Conservation (phyloP, 2,329 filamentous ascomycete genomes). For the Penicillium sp. region DNA sequence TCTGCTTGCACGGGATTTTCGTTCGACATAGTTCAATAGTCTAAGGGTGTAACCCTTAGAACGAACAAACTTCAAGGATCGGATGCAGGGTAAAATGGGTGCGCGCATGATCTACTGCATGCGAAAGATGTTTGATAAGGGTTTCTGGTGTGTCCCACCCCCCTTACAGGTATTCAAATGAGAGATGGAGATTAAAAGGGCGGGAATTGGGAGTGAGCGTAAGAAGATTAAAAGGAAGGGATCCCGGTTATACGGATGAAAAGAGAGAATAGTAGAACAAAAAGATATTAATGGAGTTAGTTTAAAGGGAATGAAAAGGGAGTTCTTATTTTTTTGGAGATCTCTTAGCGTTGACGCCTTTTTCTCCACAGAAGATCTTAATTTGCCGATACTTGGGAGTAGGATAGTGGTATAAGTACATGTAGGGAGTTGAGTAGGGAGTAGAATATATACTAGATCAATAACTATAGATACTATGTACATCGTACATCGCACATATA, state of each 20-base stretch:
- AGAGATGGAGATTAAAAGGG: constrained; percentile 11
- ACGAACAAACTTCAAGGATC: constrained; percentile 11
- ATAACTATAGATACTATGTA: background rate
- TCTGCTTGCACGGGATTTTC: constrained; percentile 24
- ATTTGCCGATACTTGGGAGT: constrained; percentile 14
- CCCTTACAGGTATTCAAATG: constrained; percentile 14
- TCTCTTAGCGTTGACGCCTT: constrained; percentile 17
- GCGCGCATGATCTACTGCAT: constrained; percentile 29
- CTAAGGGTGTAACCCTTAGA: constrained; percentile 1
- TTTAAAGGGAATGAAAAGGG: constrained; percentile 2
- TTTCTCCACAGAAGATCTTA: constrained; percentile 16
- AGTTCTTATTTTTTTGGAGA: background rate
- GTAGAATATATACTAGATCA: background rate
- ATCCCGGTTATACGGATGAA: background rate
- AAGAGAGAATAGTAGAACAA: background rate
- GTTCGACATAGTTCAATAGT: constrained; percentile 31
- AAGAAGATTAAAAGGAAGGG: background rate
- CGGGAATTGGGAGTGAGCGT: constrained; percentile 1
- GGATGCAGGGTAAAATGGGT: constrained; percentile 22
- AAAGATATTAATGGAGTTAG: background rate
- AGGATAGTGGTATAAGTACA: background rate
- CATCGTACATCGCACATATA: background rate
- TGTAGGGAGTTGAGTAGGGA: background rate
- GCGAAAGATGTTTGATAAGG: constrained; percentile 7
- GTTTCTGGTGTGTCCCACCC: background rate